phyloP scores from a whole-genome alignment of 2,329 filamentous ascomycete genomes.

The Aspergillus clavatus region DNA sequence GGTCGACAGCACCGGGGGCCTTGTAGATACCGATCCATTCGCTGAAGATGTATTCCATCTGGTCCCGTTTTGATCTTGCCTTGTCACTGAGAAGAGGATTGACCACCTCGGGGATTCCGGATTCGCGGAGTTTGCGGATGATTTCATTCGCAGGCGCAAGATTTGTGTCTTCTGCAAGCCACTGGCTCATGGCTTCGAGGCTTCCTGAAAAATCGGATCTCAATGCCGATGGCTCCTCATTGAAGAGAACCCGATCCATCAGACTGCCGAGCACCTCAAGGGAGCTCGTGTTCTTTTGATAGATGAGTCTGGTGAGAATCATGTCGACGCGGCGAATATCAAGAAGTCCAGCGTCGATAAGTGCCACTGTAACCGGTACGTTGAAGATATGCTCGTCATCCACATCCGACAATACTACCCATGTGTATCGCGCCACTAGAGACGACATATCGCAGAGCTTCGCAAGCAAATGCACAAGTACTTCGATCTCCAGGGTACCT shows the following conservation, averaged over 20 bases:
- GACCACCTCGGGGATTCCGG: slow-evolving; percentile 52
- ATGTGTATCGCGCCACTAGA: slow-evolving; percentile 50
- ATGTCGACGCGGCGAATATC: slow-evolving; percentile 63
- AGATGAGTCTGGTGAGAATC: slow-evolving; percentile 67
- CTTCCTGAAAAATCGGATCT: slow-evolving; percentile 83
- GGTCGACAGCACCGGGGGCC: slow-evolving; percentile 70
- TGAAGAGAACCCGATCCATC: slow-evolving; percentile 72
- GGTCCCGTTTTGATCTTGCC: slow-evolving; percentile 62
- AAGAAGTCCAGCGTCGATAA: slow-evolving; percentile 57
- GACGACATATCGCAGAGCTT: slow-evolving; percentile 60
- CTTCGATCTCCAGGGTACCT: slow-evolving; percentile 56
- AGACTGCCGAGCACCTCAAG: slow-evolving; percentile 76
- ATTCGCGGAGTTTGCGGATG: slow-evolving; percentile 58
- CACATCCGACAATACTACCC: slow-evolving; percentile 45
- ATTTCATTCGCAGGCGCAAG: slow-evolving; percentile 65
- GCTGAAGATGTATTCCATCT: slow-evolving; percentile 91
- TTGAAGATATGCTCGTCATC: slow-evolving; percentile 61
- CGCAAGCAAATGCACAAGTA: slow-evolving; percentile 57
- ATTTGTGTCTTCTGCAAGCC: slow-evolving; percentile 69
- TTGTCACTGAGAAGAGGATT: slow-evolving; percentile 54
- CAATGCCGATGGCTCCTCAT: slow-evolving; percentile 69
- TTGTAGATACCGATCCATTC: slow-evolving; percentile 86
- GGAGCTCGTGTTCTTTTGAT: slow-evolving; percentile 64
- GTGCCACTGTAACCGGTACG: slow-evolving; percentile 55
- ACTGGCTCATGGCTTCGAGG: slow-evolving; percentile 73